Conservation (phyloP, 768 basidiomycete genomes). For the Termitomyces sp. region DNA sequence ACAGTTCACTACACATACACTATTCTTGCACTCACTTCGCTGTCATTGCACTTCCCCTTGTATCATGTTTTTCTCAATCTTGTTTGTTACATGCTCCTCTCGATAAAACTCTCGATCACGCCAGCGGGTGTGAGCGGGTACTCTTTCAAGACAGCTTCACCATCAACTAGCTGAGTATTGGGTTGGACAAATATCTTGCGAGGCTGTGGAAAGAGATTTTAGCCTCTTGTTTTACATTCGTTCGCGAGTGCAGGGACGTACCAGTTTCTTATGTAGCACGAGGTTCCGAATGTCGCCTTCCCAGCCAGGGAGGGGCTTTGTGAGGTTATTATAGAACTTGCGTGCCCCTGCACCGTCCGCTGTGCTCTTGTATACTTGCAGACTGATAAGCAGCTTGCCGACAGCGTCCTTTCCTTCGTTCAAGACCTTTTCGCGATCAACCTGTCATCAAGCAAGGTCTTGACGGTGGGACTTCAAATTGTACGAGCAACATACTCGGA, state of each 20-base stretch:
- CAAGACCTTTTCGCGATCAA: conserved; percentile 68
- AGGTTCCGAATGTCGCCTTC: conserved; percentile 70
- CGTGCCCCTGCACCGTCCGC: conserved; percentile 81
- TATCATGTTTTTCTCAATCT: not conserved
- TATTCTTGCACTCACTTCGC: not conserved
- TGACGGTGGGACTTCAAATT: not conserved
- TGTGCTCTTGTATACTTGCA: conserved; percentile 83
- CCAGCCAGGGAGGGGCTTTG: conserved; percentile 69
- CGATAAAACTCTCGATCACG: conserved; percentile 78
- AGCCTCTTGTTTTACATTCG: not conserved
- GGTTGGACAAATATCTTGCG: conserved; percentile 85
- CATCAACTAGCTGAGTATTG: conserved; percentile 64
- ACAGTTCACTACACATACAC: conserved; percentile 6
- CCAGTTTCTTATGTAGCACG: conserved; percentile 76
- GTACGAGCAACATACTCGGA: conserved; percentile 44
- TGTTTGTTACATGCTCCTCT: conserved; percentile 44
- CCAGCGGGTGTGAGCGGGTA: conserved; percentile 72
- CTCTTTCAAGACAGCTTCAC: conserved; percentile 71
- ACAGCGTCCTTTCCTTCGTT: conserved; percentile 58
- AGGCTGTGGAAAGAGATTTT: conserved; percentile 42
- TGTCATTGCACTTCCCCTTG: conserved; percentile 7
- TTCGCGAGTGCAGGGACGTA: conserved; percentile 25
- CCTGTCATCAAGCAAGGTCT: conserved; percentile 29
- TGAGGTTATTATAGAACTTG: conserved; percentile 74
- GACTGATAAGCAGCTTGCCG: conserved; percentile 70